Conservation (phyloP, 2,329 filamentous ascomycete genomes). For the Aspergillus pseudonomiae region DNA sequence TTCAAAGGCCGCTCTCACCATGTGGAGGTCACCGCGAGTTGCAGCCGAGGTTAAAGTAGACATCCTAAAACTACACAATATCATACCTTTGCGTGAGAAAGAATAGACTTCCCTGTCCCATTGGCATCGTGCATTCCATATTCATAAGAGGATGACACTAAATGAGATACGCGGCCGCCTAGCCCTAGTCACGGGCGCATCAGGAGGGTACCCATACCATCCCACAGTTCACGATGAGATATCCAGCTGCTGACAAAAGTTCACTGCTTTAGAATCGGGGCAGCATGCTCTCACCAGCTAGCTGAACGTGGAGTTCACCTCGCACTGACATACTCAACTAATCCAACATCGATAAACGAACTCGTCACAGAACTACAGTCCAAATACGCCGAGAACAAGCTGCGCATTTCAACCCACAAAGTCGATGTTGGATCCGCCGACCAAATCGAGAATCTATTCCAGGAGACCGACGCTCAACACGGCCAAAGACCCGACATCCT, state of each 20-base stretch:
- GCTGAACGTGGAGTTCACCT: slow-evolving; percentile 55
- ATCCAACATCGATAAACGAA: slow-evolving; percentile 49
- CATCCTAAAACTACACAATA: not conserved
- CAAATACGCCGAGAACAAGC: slow-evolving; percentile 30
- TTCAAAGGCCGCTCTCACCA: not conserved
- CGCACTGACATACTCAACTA: slow-evolving; percentile 62
- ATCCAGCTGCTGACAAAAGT: not conserved
- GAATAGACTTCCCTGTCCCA: rapidly evolving
- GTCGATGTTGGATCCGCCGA: slow-evolving; percentile 60
- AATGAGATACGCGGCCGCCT: not conserved
- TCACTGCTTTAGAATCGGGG: slow-evolving; percentile 57
- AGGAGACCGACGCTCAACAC: slow-evolving; percentile 57
- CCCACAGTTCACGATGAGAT: not conserved
- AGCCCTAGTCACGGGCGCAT: not conserved
- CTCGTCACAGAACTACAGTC: slow-evolving; percentile 49
- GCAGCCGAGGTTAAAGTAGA: not conserved
- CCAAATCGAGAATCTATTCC: slow-evolving; percentile 58
- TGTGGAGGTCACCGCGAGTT: no score
- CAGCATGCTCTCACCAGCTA: slow-evolving; percentile 61
- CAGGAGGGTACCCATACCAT: not conserved
- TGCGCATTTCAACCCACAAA: slow-evolving; percentile 57
- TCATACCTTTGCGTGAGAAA: not conserved
- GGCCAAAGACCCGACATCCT: slow-evolving; percentile 63
- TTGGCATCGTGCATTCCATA: not conserved
- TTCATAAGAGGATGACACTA: not conserved